Conservation (phyloP, 2,329 filamentous ascomycete genomes). For the Bertia moriformis region DNA sequence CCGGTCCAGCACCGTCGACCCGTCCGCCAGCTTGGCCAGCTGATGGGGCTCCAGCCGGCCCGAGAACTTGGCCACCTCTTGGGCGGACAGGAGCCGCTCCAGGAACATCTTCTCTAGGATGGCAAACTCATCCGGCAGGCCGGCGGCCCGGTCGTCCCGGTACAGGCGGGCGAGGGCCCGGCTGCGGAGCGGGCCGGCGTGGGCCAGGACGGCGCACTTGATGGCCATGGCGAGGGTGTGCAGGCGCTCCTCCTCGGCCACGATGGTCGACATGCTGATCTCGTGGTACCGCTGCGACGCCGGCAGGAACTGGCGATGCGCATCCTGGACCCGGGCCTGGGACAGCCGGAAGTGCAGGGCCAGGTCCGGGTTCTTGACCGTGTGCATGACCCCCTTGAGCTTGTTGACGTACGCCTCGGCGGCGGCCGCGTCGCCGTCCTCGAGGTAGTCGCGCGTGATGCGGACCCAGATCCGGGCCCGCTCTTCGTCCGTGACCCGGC, state of each 20-base stretch:
- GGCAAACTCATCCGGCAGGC: conserved; percentile 64
- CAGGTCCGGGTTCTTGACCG: conserved; percentile 58
- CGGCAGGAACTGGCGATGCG: conserved; percentile 75
- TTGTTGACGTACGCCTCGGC: conserved; percentile 86
- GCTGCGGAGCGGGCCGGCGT: conserved; percentile 73
- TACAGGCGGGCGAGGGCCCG: conserved; percentile 71
- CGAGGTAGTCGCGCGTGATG: conserved; percentile 84
- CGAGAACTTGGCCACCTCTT: conserved; percentile 79
- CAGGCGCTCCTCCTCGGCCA: conserved; percentile 77
- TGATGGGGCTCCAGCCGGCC: conserved; percentile 72
- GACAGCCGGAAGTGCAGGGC: conserved; percentile 78
- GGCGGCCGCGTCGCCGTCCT: conserved; percentile 76
- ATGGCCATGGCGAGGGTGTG: conserved; percentile 76
- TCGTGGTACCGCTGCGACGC: conserved; percentile 79
- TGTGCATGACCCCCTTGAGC: conserved; percentile 81
- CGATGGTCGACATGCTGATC: conserved; percentile 61
- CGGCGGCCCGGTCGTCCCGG: conserved; percentile 73
- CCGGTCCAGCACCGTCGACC: conserved; percentile 80
- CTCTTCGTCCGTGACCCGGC: conserved; percentile 66
- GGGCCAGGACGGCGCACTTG: conserved; percentile 81
- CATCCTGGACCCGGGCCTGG: conserved; percentile 84
- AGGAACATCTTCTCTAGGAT: conserved; percentile 98
- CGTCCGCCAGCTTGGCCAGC: conserved; percentile 76
- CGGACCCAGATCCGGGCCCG: conserved; percentile 81
- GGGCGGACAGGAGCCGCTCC: conserved; percentile 64